phyloP scores from a whole-genome alignment of 352 stramenopile species.

The Aphanomyces invadans region DNA sequence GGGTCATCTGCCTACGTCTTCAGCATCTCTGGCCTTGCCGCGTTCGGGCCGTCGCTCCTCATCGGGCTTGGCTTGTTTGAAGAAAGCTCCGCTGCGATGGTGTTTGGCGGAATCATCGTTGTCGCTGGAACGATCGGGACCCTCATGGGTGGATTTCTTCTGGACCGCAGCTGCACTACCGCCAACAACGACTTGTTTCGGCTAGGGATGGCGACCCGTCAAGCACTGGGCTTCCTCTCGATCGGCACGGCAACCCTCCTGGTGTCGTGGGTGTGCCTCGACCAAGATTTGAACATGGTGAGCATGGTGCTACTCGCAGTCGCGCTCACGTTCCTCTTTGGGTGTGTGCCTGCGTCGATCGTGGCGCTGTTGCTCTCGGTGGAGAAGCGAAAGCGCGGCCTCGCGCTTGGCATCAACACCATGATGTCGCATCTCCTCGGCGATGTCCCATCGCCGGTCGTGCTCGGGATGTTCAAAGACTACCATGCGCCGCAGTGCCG shows the following conservation, averaged over 20 bases:
- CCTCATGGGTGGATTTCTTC: conserved; percentile 70
- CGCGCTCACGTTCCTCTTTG: conserved; percentile 35
- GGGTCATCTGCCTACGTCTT: conserved; percentile 85
- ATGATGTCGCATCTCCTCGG: conserved; percentile 89
- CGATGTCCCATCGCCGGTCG: conserved; percentile 90
- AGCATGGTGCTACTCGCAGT: conserved; percentile 67
- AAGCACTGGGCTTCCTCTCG: conserved; percentile 39
- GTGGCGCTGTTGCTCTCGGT: conserved; percentile 88
- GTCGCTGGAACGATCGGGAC: conserved; percentile 84
- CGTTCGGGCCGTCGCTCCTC: conserved; percentile 84
- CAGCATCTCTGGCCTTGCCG: conserved; percentile 72
- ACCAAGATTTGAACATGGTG: conserved; percentile 45
- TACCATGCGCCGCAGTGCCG: conserved; percentile 79
- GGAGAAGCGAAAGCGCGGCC: conserved; percentile 75
- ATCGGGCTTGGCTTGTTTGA: conserved; percentile 82
- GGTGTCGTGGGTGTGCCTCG: conserved; percentile 33
- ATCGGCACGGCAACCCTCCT: conserved; percentile 57
- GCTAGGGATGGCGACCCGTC: conserved; percentile 27
- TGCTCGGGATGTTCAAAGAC: conserved; percentile 90
- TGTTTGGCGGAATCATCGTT: conserved; percentile 80
- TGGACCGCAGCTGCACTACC: conserved; percentile 42
- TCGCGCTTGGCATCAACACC: conserved; percentile 87
- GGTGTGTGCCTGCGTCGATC: conserved; percentile 52
- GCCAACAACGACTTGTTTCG: conserved; percentile 24
- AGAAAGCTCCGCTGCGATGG: conserved; percentile 75